These are phyloP conservation scores for Crotalaria pallida DNA, from an alignment of 306 rosid species.

Conservation along the genomic window DNA sequence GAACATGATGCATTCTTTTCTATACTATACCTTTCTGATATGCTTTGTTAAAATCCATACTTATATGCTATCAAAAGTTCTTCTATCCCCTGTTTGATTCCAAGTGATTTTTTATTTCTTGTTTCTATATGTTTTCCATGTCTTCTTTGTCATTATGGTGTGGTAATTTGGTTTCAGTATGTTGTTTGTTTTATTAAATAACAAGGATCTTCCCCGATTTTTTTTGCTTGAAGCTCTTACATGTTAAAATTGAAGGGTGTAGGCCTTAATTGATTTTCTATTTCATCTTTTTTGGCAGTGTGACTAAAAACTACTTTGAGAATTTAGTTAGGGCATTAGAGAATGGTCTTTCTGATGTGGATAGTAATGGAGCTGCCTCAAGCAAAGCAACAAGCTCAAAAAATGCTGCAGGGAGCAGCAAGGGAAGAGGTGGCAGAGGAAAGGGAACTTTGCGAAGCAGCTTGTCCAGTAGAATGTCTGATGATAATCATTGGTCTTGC, in stretches of 20 bases:
- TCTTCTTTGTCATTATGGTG: not conserved
- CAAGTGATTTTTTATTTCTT: not conserved
- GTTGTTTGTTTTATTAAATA: not conserved
- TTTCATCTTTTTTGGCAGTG: slow-evolving; percentile 29
- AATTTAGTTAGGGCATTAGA: slow-evolving; percentile 59
- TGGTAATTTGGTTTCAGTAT: not conserved
- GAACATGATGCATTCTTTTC: not conserved
- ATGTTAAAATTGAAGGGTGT: not conserved
- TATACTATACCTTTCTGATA: not conserved
- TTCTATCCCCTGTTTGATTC: not conserved
- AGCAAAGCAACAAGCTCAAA: slow-evolving; percentile 44
- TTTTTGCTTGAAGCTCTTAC: not conserved
- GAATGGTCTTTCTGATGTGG: slow-evolving; percentile 55
- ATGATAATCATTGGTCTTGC: slow-evolving; percentile 32
- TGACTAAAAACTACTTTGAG: slow-evolving; percentile 46
- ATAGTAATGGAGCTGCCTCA: slow-evolving; percentile 33
- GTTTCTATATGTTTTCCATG: not conserved
- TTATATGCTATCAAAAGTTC: not conserved
- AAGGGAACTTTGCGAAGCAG: slow-evolving; percentile 29
- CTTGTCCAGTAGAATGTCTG: slow-evolving; percentile 26
- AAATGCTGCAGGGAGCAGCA: slow-evolving; percentile 36
- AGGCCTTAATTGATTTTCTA: slow-evolving; percentile 3
- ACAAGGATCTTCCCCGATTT: not conserved
- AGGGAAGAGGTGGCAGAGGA: slow-evolving; percentile 42
- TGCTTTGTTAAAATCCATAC: not conserved